These are phyloP conservation scores for Quercus berberidifolia DNA, from an alignment of 306 rosid species.

Conservation along the genomic window DNA sequence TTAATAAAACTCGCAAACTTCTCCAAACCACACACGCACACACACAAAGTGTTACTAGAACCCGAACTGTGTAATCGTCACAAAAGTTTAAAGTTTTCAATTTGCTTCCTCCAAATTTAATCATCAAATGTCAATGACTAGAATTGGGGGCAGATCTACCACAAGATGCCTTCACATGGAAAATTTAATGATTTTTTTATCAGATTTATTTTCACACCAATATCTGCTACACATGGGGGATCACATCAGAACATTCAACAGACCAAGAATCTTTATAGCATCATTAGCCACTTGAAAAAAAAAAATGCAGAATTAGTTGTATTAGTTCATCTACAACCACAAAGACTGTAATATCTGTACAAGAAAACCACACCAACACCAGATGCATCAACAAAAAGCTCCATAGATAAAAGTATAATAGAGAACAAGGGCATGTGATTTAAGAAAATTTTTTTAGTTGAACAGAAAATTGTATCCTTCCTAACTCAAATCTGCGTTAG, in stretches of 20 bases:
- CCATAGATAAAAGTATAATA: background rate
- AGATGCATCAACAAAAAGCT: slow-evolving; percentile 1
- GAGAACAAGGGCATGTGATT: background rate
- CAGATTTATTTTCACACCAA: background rate
- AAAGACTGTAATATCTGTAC: no score
- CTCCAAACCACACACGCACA: no score
- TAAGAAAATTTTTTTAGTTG: slow-evolving; percentile 2
- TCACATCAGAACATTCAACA: background rate
- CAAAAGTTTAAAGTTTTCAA: background rate
- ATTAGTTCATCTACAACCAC: background rate
- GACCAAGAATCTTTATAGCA: background rate
- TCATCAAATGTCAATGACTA: background rate
- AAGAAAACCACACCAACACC: background rate
- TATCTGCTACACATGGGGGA: background rate
- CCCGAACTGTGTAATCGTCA: background rate
- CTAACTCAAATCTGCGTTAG: slow-evolving; percentile 24
- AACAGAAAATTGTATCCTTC: slow-evolving; percentile 27
- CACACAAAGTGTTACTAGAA: background rate
- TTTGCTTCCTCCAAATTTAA: background rate
- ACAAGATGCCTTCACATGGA: background rate
- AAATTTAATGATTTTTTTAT: background rate
- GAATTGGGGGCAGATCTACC: background rate
- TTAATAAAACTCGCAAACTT: background rate
- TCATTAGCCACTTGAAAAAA: background rate
- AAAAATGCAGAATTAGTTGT: background rate